A percentile compares a stretch with the other conserved stretches of the same genome.
These are phyloP conservation scores for Puccinia triticina DNA, from an alignment of 1,284 basidiomycete genomes.

Conservation along the genomic window DNA sequence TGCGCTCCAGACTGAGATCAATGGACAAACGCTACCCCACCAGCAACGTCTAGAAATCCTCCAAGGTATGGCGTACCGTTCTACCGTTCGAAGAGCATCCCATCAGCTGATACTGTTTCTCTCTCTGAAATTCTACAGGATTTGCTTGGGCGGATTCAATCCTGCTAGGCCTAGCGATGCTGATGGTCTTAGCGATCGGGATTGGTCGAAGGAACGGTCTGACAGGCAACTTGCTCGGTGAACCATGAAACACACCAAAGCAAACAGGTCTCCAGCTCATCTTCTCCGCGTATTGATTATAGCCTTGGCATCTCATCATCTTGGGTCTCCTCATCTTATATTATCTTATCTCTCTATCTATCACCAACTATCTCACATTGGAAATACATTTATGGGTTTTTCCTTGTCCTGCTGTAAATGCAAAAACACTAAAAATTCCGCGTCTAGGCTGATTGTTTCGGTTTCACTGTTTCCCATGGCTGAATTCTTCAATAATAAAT, in stretches of 20 bases:
- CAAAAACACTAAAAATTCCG: not conserved
- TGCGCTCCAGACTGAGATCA: slow-evolving; percentile 31
- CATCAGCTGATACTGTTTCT: not conserved
- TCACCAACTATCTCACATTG: not conserved
- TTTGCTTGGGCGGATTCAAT: slow-evolving; percentile 49
- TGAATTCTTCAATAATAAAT: too few relatives aligned
- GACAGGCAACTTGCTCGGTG: slow-evolving; percentile 27
- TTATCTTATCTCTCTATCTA: not conserved
- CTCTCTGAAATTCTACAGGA: not conserved
- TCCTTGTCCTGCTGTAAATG: not conserved
- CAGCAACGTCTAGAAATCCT: slow-evolving; percentile 40
- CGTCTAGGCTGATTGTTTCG: too few relatives aligned
- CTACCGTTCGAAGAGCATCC: not conserved
- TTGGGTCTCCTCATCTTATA: too few relatives aligned
- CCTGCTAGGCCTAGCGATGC: slow-evolving; percentile 18
- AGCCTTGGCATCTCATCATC: not conserved
- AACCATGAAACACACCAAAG: not conserved
- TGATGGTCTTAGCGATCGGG: slow-evolving; percentile 24
- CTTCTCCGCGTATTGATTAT: not conserved
- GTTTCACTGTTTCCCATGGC: too few relatives aligned
- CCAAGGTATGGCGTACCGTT: slow-evolving; percentile 8
- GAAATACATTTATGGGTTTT: not conserved
- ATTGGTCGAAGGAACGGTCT: slow-evolving; percentile 38
- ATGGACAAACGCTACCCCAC: slow-evolving; percentile 19
- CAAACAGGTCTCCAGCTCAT: not conserved